Evolutionary conservation across 352 stramenopile genomes (phyloP), one percentile per base, ranked within the genome.

Genomic region (Phytophthora crassamura): DNA sequence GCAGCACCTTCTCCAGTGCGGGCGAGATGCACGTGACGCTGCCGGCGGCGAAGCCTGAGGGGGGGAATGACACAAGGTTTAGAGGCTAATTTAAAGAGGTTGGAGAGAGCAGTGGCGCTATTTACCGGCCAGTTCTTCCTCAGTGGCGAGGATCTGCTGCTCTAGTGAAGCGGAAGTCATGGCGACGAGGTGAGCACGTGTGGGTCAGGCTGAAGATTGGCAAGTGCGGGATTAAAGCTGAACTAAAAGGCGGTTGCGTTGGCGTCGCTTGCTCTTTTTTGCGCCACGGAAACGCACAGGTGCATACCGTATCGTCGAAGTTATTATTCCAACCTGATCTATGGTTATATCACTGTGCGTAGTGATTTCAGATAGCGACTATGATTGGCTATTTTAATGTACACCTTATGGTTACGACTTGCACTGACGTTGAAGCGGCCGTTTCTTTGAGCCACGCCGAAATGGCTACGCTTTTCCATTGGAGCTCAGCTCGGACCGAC

Each of bases 111-210:
- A 32, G 28, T 6, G 28, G 28, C 28, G 28, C 28, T 7, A 54
- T 69, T 49, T 72, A 90, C 84, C 75, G 40, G 80, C 78, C 10
- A 93, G 75, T 60, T 85, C 82, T 59, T 85, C 75, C 69, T 93
- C 82, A 20, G 87, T 93, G 64, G 87, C 84, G 28, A 50, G 64
- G 71, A 93, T 83, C 46, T 83, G 50, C 51, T 86, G 78, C 45
- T 88, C 84, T 15, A 66, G 28, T 16, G 38, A 39, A 18, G 40
- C 32, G 32, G 64, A 63, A 0, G 64, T 64, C 58, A 72, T 72
- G 39, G 56, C 30, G 25, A n/a, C n/a, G n/a, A n/a, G n/a, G 20
- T 22, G 28, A 7, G 34, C 14, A 25, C 2, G 36, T 58, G 30
- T 12, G 4, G 6, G 12, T 2, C 4, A 42, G 1, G n/a, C 35